Conservation (phyloP, 768 basidiomycete genomes). For the Russula abietina region DNA sequence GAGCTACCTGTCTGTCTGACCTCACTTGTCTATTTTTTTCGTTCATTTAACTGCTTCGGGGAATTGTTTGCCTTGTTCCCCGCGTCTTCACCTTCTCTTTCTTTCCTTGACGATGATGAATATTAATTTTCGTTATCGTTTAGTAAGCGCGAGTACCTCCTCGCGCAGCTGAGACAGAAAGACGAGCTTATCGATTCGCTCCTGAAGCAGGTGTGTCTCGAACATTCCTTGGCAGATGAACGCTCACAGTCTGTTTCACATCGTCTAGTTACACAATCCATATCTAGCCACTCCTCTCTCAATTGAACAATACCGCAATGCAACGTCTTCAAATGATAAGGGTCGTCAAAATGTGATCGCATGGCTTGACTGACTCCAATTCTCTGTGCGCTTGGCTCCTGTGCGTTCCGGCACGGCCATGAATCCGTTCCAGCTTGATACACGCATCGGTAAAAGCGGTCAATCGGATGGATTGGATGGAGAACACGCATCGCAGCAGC, state of each 20-base stretch:
- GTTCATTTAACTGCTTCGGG: too few species aligned
- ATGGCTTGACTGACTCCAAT: constrained; percentile 68
- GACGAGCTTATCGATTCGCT: constrained; percentile 81
- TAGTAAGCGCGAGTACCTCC: constrained; percentile 81
- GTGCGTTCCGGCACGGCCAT: constrained; percentile 37
- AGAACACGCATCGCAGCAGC: not conserved
- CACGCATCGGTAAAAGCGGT: constrained; percentile 29
- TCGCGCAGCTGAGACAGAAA: constrained; percentile 83
- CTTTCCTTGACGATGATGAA: constrained; percentile 25
- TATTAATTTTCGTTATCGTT: constrained; percentile 29
- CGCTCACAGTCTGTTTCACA: constrained; percentile 8
- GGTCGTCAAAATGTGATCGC: constrained; percentile 63
- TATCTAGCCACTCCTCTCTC: constrained; percentile 74
- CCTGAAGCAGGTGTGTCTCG: constrained; percentile 61
- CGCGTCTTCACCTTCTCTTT: not conserved
- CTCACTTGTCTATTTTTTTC: too few species aligned
- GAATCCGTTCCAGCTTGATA: constrained; percentile 34
- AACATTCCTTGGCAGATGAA: not conserved
- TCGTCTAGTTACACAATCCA: constrained; percentile 58
- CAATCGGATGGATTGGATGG: constrained; percentile 30
- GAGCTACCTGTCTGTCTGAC: constrained; percentile 35
- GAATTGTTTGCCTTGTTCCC: constrained; percentile 30
- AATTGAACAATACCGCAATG: constrained; percentile 72
- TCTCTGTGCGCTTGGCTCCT: constrained; percentile 47
- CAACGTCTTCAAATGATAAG: constrained; percentile 68